Evolutionary conservation across 495 filamentous ascomycete genomes (phyloP).

Genomic region (Penicillium diatomitis): DNA sequence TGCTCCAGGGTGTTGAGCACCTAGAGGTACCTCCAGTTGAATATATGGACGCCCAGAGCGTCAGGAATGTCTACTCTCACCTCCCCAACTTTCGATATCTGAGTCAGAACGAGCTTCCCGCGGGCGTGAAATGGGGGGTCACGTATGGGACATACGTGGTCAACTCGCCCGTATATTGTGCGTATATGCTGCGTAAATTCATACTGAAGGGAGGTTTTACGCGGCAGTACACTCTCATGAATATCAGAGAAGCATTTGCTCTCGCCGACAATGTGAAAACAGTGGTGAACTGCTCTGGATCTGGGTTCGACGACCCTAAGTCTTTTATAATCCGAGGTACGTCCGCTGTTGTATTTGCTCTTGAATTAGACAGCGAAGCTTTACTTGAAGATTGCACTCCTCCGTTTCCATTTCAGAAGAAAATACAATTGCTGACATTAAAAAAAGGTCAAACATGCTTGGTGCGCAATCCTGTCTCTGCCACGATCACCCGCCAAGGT

Average conservation of each 20-base stretch:
- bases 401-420: not conserved
- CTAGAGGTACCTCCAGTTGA: slow-evolving; percentile 41
- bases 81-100: slow-evolving; percentile 39
- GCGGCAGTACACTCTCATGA: slow-evolving; percentile 34
- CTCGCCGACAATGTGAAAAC: slow-evolving; percentile 29
- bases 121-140: slow-evolving; percentile 44
- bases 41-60: slow-evolving; percentile 27
- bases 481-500: slow-evolving; percentile 52
- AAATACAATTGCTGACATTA: not conserved
- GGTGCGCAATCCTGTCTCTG: slow-evolving; percentile 36
- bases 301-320: slow-evolving; percentile 42
- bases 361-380: not conserved
- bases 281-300: slow-evolving; percentile 52
- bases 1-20: slow-evolving; percentile 49
- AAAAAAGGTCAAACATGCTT: slow-evolving; percentile 35
- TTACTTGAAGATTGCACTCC: too few species aligned
- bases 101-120: slow-evolving; percentile 29
- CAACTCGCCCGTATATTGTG: slow-evolving; percentile 54
- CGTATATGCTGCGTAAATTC: slow-evolving; percentile 45
- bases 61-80: slow-evolving; percentile 21
- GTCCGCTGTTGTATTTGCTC: not conserved
- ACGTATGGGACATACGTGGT: slow-evolving; percentile 50
- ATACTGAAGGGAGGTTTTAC: slow-evolving; percentile 38
- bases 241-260: slow-evolving; percentile 40
- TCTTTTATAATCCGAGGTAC: slow-evolving; percentile 48